Conservation (phyloP, 345 rosid species). For the Gossypioides kirkii region DNA sequence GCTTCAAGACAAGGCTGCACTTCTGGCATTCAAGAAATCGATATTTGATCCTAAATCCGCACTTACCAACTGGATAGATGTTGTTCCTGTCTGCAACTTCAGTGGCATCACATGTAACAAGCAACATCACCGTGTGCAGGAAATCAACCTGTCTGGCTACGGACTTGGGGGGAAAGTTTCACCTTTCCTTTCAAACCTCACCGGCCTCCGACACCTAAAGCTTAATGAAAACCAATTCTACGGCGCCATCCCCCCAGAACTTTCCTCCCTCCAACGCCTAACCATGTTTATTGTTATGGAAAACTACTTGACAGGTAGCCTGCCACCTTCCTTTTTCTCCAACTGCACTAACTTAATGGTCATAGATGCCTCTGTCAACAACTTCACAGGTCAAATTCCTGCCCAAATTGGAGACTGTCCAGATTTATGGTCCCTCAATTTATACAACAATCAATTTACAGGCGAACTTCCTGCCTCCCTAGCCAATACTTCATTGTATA, state of each 20-base stretch:
- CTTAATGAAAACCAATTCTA: constrained; percentile 33
- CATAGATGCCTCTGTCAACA: constrained; percentile 41
- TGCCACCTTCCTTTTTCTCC: constrained; percentile 37
- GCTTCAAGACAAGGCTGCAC: constrained; percentile 39
- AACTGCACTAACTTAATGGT: constrained; percentile 34
- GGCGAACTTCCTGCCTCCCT: constrained; percentile 38
- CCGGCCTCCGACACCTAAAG: constrained; percentile 28
- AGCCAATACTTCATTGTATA: constrained; percentile 29
- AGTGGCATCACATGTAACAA: constrained; percentile 32
- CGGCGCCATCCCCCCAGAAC: constrained; percentile 38
- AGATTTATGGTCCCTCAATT: constrained; percentile 23
- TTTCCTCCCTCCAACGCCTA: constrained; percentile 39
- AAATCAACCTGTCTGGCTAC: constrained; percentile 20
- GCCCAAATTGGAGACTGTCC: constrained; percentile 39
- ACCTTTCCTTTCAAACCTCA: constrained; percentile 41
- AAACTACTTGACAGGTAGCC: constrained; percentile 30
- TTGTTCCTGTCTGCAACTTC: constrained; percentile 36
- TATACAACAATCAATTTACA: constrained; percentile 39
- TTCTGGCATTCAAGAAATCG: constrained; percentile 36
- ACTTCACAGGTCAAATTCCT: constrained; percentile 42
- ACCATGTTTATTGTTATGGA: constrained; percentile 7
- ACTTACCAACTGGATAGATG: constrained; percentile 37
- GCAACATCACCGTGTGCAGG: constrained; percentile 26
- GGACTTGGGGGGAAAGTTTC: constrained; percentile 34
- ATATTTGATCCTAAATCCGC: constrained; percentile 24